phyloP scores from a whole-genome alignment of 768 basidiomycete genomes.

The Tricholoma saponaceum region DNA sequence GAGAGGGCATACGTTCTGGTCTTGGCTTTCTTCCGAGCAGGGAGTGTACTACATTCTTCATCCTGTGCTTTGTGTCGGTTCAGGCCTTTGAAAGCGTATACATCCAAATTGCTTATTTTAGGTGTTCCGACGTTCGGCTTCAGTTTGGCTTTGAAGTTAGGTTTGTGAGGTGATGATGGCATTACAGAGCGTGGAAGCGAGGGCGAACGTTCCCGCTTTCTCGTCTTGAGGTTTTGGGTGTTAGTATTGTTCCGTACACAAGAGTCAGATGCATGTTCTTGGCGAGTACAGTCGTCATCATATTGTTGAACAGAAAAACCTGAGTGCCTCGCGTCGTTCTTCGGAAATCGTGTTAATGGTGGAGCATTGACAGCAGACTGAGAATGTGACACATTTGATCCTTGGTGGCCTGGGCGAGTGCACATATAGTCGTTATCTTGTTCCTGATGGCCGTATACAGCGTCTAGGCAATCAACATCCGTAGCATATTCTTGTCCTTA shows the following conservation, averaged over 20 bases:
- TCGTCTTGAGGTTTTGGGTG: neutral
- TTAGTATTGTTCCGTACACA: neutral
- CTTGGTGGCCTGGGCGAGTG: neutral
- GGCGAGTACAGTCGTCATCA: neutral
- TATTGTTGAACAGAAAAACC: neutral
- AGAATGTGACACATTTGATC: too few species aligned
- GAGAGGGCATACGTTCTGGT: conserved; percentile 9
- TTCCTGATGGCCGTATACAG: neutral
- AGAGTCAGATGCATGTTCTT: neutral
- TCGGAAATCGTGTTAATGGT: neutral
- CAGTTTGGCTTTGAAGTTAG: neutral
- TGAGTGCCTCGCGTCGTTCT: neutral
- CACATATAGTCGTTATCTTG: neutral
- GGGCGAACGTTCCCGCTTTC: neutral
- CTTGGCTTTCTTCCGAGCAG: conserved; percentile 27
- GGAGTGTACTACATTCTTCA: conserved; percentile 34
- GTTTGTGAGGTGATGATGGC: neutral
- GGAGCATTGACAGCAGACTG: neutral
- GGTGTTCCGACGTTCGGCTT: neutral
- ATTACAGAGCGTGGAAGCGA: neutral
- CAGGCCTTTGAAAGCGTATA: conserved; percentile 20
- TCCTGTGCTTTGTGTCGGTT: conserved; percentile 32
- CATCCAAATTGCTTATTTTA: conserved; percentile 14
- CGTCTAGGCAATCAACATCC: neutral
- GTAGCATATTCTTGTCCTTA: neutral